Conservation (phyloP, 2,329 filamentous ascomycete genomes). For the Sporothrix phasma region DNA sequence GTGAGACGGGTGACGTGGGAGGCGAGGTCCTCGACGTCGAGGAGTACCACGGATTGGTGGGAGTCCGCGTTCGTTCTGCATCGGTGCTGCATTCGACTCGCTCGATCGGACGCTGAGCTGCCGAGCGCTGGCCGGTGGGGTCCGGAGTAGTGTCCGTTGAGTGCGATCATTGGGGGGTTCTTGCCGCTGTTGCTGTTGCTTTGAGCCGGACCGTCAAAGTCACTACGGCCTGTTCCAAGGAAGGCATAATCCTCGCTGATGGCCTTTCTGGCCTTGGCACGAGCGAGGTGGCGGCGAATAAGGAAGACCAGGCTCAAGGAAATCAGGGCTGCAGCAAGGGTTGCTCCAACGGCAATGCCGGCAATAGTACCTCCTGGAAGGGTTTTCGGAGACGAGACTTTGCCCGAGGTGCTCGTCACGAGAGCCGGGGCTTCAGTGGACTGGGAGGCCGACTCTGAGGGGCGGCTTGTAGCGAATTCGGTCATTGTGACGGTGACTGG, state of each 20-base stretch:
- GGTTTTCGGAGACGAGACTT: neutral
- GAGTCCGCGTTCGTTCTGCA: slow-evolving; percentile 14
- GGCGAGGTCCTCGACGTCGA: neutral
- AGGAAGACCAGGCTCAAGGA: slow-evolving; percentile 3
- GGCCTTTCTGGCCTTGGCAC: neutral
- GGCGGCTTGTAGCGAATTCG: slow-evolving; percentile 7
- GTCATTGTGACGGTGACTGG: slow-evolving; percentile 19
- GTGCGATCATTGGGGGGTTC: neutral
- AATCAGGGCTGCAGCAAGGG: slow-evolving; percentile 5
- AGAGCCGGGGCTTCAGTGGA: slow-evolving; percentile 1
- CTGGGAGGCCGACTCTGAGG: neutral
- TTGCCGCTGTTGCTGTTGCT: neutral
- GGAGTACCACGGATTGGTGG: slow-evolving; percentile 15
- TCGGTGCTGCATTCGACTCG: neutral
- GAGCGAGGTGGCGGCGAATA: slow-evolving; percentile 5
- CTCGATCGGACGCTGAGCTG: neutral
- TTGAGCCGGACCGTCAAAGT: neutral
- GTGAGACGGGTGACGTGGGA: neutral
- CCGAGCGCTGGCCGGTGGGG: slow-evolving; percentile 11
- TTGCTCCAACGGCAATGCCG: slow-evolving; percentile 19
- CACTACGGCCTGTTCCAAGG: slow-evolving; percentile 28
- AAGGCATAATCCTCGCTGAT: slow-evolving; percentile 27
- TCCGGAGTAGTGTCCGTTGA: slow-evolving; percentile 13
- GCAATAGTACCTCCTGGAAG: slow-evolving; percentile 18
- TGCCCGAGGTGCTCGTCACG: neutral